Evolutionary conservation across 2,329 filamentous ascomycete genomes (phyloP).

Genomic region (Tolypocladium ovalisporum): DNA sequence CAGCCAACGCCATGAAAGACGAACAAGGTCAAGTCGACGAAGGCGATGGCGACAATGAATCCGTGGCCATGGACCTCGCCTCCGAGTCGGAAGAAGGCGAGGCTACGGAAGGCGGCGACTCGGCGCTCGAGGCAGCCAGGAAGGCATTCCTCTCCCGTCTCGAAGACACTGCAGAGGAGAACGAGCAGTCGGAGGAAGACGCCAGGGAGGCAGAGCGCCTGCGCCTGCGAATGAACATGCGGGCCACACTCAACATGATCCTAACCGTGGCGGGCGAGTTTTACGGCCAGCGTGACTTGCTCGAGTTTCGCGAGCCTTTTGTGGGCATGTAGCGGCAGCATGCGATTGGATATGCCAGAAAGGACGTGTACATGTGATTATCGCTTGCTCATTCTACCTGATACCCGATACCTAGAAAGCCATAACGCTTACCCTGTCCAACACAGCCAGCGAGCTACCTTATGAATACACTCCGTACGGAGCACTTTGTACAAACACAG

Average conservation of each 20-base stretch:
- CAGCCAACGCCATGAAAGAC: slow-evolving; percentile 11
- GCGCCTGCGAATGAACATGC: slow-evolving; percentile 37
- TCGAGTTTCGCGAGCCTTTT: slow-evolving; percentile 61
- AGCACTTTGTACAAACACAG: neutral
- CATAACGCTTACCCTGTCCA: neutral
- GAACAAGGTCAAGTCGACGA: slow-evolving; percentile 1
- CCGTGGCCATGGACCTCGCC: slow-evolving; percentile 32
- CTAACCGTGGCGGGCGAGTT: slow-evolving; percentile 78
- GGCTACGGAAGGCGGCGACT: slow-evolving; percentile 21
- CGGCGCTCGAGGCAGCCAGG: slow-evolving; percentile 36
- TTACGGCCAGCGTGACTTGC: slow-evolving; percentile 79
- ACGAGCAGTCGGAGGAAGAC: slow-evolving; percentile 15
- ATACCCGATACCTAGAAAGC: neutral
- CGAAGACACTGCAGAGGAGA: slow-evolving; percentile 12
- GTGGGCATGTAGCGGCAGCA: slow-evolving; percentile 22
- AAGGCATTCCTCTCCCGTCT: slow-evolving; percentile 35
- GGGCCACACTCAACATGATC: slow-evolving; percentile 84
- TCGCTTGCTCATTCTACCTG: neutral
- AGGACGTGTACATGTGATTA: neutral
- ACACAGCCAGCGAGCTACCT: neutral
- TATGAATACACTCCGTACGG: neutral
- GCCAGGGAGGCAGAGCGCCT: slow-evolving; percentile 15
- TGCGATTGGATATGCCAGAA: neutral
- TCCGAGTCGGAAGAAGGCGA: slow-evolving; percentile 25
- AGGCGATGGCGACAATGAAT: slow-evolving; percentile 12